These are phyloP conservation scores for Cladosporium sp. DNA, from an alignment of 2,329 filamentous ascomycete genomes.

Conservation along the genomic window DNA sequence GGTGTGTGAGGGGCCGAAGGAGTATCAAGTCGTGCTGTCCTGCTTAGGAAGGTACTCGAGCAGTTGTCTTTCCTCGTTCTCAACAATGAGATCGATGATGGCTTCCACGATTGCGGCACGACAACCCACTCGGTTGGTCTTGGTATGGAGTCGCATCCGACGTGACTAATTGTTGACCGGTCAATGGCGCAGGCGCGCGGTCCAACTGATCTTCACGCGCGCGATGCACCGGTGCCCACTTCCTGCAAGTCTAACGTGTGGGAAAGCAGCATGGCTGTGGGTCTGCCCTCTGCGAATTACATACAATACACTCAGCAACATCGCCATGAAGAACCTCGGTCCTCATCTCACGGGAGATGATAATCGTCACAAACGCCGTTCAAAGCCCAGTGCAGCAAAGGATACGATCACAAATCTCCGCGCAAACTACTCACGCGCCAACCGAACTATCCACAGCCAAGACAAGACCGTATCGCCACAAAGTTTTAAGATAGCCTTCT, in stretches of 20 bases:
- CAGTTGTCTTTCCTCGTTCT: not conserved
- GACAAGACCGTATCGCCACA: not conserved
- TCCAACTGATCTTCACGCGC: not conserved
- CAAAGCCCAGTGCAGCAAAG: not conserved
- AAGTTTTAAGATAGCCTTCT: not conserved
- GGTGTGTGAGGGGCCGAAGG: constrained; percentile 1
- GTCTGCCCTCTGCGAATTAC: not conserved
- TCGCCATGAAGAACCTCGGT: not conserved
- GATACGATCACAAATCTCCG: not conserved
- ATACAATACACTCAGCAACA: not conserved
- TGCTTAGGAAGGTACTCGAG: not conserved
- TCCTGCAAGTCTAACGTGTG: not conserved
- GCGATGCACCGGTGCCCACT: not conserved
- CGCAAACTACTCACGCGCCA: too few species aligned
- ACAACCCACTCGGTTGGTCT: not conserved
- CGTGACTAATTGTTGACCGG: not conserved
- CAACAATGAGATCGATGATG: not conserved
- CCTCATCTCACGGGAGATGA: not conserved
- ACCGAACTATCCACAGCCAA: not conserved
- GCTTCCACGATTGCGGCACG: not conserved
- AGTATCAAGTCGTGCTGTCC: not conserved
- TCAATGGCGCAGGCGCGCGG: not conserved
- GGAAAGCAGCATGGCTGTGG: constrained; percentile 1
- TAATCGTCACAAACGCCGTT: not conserved
- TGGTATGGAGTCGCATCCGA: not conserved